Conservation (phyloP, 495 filamentous ascomycete genomes). For the Tetracladium setigerum region DNA sequence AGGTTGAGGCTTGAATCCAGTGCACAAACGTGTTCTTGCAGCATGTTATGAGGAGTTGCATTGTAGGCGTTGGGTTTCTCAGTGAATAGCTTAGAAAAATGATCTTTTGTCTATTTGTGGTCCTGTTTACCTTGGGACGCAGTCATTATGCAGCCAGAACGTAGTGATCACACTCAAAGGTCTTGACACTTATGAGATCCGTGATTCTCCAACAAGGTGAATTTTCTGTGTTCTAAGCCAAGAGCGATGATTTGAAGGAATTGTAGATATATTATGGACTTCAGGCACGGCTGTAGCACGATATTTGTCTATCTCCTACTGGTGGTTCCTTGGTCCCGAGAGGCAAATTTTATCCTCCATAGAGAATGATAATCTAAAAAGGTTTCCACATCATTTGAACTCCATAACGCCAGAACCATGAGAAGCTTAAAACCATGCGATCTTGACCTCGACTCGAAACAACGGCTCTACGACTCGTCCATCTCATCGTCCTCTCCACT, state of each 20-base stretch:
- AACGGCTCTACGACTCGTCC: slow-evolving; percentile 22
- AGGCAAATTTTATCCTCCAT: background rate
- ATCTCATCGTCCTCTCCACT: slow-evolving; percentile 46
- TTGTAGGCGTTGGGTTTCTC: slow-evolving; percentile 14
- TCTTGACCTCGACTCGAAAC: background rate
- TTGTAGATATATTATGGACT: too few species aligned
- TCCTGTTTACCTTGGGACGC: too few species aligned
- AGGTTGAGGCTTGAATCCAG: slow-evolving; percentile 44
- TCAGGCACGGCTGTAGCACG: too few species aligned
- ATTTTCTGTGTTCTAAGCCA: too few species aligned
- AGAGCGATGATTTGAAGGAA: too few species aligned
- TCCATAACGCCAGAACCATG: background rate
- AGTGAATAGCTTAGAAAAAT: background rate
- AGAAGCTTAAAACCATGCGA: background rate
- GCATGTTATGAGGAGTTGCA: slow-evolving; percentile 20
- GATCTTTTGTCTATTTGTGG: too few species aligned
- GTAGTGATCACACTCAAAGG: too few species aligned
- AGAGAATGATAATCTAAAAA: background rate
- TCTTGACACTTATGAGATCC: too few species aligned
- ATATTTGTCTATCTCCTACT: too few species aligned
- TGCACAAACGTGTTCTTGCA: slow-evolving; percentile 8
- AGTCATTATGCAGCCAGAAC: too few species aligned
- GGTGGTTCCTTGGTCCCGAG: too few species aligned
- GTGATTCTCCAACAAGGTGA: too few species aligned
- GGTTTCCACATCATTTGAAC: background rate